Evolutionary conservation across 768 basidiomycete genomes (phyloP), one percentile per base, ranked within the genome.

Genomic region (Russula lepida): DNA sequence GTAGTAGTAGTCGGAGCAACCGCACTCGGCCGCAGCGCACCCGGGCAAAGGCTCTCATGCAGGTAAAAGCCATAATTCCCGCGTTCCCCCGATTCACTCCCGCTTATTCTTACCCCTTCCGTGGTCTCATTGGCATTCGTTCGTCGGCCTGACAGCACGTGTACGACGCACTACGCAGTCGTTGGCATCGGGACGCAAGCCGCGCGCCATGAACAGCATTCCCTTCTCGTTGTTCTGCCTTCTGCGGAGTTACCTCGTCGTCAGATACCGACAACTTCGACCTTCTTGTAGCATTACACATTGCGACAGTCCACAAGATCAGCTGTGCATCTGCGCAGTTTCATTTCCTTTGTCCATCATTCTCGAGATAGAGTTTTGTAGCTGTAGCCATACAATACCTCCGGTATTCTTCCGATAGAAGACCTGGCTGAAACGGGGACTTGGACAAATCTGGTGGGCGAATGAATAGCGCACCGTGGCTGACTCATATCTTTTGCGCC

Each of bases 261-360:
- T 56, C 49, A 55, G 3, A 28, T 47, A 52, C 35, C 35, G 35
- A 37, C 53, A 33, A 33, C 27, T 44, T 28, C 59, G 37, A 7
- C 23, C 46, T 60, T 60, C 54, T 44, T 51, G 54, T 61, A 61
- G 60, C 60, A 35, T 56, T 54, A 54, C 33, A 50, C 32, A 23
- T 49, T n/a, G 23, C 48, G 23, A 39, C n/a, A 23, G 28, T 23
- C 21, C 35, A 25, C 37, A 35, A 53, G 53, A 58, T n/a, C 23
- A 21, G 19, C 35, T 48, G 23, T n/a, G 23, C 54, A 5, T 23
- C 23, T 35, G 48, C 41, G 30, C 30, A 19, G 54, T 60, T 55
- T 50, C 28, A 19, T 28, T 48, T 60, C n/a, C n/a, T 17, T 41
- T 30, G 35, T 33, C 6, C 17, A 43, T 23, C 54, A 3, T 49